phyloP scores from a whole-genome alignment of 1,284 basidiomycete species.

The Trametes polyzona region DNA sequence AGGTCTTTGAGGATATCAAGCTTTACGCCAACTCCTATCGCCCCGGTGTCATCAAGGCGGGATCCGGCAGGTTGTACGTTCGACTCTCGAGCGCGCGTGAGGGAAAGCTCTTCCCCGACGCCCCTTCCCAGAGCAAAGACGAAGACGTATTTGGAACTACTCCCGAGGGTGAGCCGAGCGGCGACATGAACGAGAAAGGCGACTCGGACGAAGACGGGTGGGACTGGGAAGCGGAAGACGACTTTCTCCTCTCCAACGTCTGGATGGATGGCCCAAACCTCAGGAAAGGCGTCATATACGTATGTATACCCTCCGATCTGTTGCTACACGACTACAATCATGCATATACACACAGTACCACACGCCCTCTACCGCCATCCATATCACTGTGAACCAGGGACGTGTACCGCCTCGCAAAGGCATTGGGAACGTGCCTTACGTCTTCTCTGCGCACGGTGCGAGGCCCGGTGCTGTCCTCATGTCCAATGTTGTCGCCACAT shows the following conservation, averaged over 20 bases:
- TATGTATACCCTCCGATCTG: conserved; percentile 38
- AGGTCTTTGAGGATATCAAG: conserved; percentile 51
- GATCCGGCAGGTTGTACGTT: conserved; percentile 48
- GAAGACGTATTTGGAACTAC: conserved; percentile 21
- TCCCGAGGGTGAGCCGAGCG: background rate
- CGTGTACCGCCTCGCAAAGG: conserved; percentile 55
- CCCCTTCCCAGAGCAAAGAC: conserved; percentile 26
- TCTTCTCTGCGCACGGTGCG: conserved; percentile 56
- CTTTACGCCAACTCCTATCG: conserved; percentile 44
- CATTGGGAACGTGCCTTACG: conserved; percentile 57
- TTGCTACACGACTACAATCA: background rate
- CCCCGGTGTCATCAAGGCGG: conserved; percentile 57
- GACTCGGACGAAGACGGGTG: conserved; percentile 44
- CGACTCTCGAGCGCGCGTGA: conserved; percentile 62
- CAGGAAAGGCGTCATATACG: conserved; percentile 60
- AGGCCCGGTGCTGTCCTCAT: conserved; percentile 29
- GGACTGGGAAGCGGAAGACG: conserved; percentile 70
- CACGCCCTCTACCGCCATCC: conserved; percentile 51
- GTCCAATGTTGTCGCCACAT: conserved; percentile 25
- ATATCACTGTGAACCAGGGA: conserved; percentile 61
- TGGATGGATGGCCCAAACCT: conserved; percentile 57
- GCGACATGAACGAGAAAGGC: conserved; percentile 27
- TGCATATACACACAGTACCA: conserved; percentile 48
- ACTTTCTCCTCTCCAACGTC: conserved; percentile 56
- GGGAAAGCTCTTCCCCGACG: conserved; percentile 50